These are phyloP conservation scores for Nepenthes mirabilis DNA, from an alignment of 148 eudicot genomes.

Conservation along the genomic window DNA sequence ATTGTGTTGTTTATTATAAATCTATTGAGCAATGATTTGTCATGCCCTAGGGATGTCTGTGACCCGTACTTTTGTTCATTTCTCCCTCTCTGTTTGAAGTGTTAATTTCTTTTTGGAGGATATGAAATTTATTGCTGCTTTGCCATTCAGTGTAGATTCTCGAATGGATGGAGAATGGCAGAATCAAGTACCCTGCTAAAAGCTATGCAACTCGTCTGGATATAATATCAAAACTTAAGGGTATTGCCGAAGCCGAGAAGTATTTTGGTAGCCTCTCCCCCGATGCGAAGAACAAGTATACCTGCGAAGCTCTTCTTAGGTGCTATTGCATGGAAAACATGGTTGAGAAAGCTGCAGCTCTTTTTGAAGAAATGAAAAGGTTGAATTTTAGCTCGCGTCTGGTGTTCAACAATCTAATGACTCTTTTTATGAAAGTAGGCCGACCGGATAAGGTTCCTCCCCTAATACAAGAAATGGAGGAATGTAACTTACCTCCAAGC, in stretches of 20 bases:
- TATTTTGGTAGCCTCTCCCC: slow-evolving; percentile 41
- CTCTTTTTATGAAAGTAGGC: slow-evolving; percentile 29
- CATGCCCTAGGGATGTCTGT: too few species aligned
- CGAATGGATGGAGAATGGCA: slow-evolving; percentile 64
- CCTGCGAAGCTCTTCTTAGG: slow-evolving; percentile 47
- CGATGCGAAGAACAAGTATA: slow-evolving; percentile 12
- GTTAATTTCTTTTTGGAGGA: too few species aligned
- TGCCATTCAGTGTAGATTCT: slow-evolving; percentile 31
- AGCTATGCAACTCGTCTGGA: slow-evolving; percentile 32
- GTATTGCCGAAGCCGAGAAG: slow-evolving; percentile 47
- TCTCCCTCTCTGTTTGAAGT: neutral
- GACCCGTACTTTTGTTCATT: neutral
- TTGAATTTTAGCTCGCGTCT: slow-evolving; percentile 14
- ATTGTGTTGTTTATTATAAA: too few species aligned
- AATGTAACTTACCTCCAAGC: slow-evolving; percentile 21
- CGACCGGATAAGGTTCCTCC: slow-evolving; percentile 53
- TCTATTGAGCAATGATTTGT: too few species aligned
- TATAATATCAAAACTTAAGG: slow-evolving; percentile 38
- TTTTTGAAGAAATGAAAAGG: slow-evolving; percentile 47
- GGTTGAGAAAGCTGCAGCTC: slow-evolving; percentile 43
- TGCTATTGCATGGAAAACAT: slow-evolving; percentile 41
- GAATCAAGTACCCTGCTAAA: slow-evolving; percentile 9
- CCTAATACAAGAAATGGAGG: slow-evolving; percentile 49
- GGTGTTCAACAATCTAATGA: slow-evolving; percentile 43
- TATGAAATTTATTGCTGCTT: neutral